Base-by-base conservation (phyloP, 2,329 filamentous ascomycete species). In the Fusarium aywerte region DNA sequence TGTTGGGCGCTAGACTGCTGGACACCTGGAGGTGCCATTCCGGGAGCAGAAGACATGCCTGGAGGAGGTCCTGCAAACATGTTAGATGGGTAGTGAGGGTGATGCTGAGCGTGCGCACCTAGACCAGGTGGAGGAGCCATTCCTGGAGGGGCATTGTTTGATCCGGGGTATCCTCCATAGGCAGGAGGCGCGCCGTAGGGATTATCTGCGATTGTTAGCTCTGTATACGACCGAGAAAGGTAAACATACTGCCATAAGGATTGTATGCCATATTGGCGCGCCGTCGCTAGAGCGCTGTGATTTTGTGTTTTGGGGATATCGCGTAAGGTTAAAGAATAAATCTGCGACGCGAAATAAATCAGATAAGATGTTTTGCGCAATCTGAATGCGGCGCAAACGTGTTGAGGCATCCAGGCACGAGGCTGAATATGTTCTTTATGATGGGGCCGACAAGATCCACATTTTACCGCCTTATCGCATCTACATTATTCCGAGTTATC, bases 51-150 rank as follows among this genome's bases (percentile, higher is more conserved):
- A 74, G 90, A 86, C 87, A 93, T 92, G 82, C 91, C 92, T 82
- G 92, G 91, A 76, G 92, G 91, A 79, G 90, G 86, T 79, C 87
- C 90, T 92, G 29, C 1, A 10, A 51, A 21, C 4, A 8, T 58
- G 62, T 73, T 60, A 73, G 70, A 57, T 15, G n/a, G 21, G 29
- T 32, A 54, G 44, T 45, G 39, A 44, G 59, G 16, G 25, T 16
- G 7, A 16, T 29, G 44, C 21, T 36, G 29, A 31, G 35, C 35
- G 6, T 27, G 77, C 87, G 79, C 85, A 95, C 93, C 92, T 87
- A 93, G 88, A 80, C 92, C 92, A 72, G 93, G 92, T 73, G 92
- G 91, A 73, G 90, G 88, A 69, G 87, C 90, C 87, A 93, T 90
- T 61, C 89, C 89, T 58, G 90, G 90, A 48, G 87, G 83, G 49